These are phyloP conservation scores for Oidiodendron maius DNA, from an alignment of 495 filamentous ascomycete species.

Conservation along the genomic window DNA sequence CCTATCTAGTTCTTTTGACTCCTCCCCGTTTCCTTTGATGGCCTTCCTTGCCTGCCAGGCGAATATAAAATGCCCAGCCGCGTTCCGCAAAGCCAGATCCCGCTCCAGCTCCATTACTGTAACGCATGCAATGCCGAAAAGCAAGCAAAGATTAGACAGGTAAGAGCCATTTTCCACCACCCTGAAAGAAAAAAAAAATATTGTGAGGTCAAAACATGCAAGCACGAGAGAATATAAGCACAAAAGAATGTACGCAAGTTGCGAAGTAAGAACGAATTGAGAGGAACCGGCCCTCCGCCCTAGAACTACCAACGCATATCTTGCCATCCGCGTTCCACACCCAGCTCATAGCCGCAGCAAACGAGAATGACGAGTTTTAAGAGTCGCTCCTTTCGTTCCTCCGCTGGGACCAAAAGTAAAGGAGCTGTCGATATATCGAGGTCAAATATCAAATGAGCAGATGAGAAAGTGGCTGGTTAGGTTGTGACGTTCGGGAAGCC, in stretches of 20 bases:
- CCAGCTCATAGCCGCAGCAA: no score
- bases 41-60: neutral
- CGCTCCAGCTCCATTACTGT: neutral
- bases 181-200: neutral
- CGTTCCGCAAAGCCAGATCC: neutral
- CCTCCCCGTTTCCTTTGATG: neutral
- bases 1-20: slow-evolving; percentile 5
- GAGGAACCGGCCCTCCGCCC: neutral
- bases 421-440: neutral
- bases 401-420: no score
- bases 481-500: neutral
- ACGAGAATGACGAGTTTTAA: no score
- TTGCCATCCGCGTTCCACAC: no score
- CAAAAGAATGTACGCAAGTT: neutral
- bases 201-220: neutral
- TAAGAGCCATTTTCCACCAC: neutral
- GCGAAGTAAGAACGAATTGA: neutral
- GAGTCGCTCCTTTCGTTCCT: no score
- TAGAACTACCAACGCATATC: no score
- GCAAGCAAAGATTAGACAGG: neutral
- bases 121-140: neutral
- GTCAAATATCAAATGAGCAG: neutral
- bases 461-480: neutral
- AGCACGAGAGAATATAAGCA: neutral
- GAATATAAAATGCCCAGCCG: neutral